These are phyloP conservation scores for Exserohilum turcica DNA, from an alignment of 2,329 filamentous ascomycete species.

Conservation along the genomic window DNA sequence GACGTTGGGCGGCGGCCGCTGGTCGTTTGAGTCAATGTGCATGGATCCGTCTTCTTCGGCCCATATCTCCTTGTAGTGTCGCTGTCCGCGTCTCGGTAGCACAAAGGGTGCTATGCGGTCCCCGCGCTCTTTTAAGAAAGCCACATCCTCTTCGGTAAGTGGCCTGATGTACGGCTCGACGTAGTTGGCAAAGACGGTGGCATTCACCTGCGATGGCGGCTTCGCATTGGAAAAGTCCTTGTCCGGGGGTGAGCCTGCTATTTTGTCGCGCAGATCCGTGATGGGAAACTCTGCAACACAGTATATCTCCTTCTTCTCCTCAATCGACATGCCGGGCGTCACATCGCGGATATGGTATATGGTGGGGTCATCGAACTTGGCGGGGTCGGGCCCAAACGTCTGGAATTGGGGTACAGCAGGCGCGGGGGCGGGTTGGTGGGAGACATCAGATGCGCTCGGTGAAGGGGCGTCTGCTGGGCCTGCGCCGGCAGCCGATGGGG, in stretches of 20 bases:
- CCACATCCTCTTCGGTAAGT: slow-evolving; percentile 90
- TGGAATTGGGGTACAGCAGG: slow-evolving; percentile 73
- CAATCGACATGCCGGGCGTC: slow-evolving; percentile 74
- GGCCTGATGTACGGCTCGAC: slow-evolving; percentile 89
- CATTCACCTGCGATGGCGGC: slow-evolving; percentile 90
- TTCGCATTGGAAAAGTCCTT: slow-evolving; percentile 96
- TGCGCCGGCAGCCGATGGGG: slow-evolving; percentile 55
- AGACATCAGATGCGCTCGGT: slow-evolving; percentile 58
- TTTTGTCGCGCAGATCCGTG: slow-evolving; percentile 79
- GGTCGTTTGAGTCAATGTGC: slow-evolving; percentile 70
- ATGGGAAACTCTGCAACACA: slow-evolving; percentile 83
- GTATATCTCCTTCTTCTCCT: slow-evolving; percentile 86
- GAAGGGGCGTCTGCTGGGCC: slow-evolving; percentile 69
- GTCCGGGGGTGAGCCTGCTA: slow-evolving; percentile 87
- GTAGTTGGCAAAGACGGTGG: slow-evolving; percentile 89
- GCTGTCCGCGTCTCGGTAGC: slow-evolving; percentile 82
- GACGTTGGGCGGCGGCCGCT: slow-evolving; percentile 77
- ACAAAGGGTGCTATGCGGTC: slow-evolving; percentile 83
- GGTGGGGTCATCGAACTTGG: slow-evolving; percentile 88
- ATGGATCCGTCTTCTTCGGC: slow-evolving; percentile 88
- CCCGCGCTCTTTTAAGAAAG: slow-evolving; percentile 85
- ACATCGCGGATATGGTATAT: slow-evolving; percentile 88
- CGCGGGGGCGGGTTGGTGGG: slow-evolving; percentile 64
- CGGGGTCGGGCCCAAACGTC: slow-evolving; percentile 90
- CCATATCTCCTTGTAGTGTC: slow-evolving; percentile 89